Conservation (phyloP, 2,329 filamentous ascomycete genomes). For the Fusarium tupiense region DNA sequence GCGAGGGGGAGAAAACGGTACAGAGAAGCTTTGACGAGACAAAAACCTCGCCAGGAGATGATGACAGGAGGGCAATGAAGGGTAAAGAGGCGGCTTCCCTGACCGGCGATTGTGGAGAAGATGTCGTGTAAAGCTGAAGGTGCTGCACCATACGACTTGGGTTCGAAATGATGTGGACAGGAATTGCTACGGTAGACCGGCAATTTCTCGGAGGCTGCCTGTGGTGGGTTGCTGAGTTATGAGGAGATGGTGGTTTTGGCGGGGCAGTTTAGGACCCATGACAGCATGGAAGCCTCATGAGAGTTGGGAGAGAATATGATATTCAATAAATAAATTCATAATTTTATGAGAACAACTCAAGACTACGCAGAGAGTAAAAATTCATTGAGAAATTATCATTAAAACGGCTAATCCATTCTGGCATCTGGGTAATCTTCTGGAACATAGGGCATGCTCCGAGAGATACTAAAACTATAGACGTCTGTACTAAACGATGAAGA, state of each 20-base stretch:
- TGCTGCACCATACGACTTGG: constrained; percentile 13
- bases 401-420: not conserved
- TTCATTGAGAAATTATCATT: not conserved
- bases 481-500: not conserved
- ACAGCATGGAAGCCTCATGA: constrained; percentile 7
- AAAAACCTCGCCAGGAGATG: constrained; percentile 17
- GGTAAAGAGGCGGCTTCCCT: constrained; percentile 40
- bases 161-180: constrained; percentile 39
- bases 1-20: constrained; percentile 13
- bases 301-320: not conserved
- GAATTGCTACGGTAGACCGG: constrained; percentile 42
- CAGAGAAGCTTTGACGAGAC: constrained; percentile 26
- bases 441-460: not conserved
- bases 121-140: constrained; percentile 28
- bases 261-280: constrained; percentile 33
- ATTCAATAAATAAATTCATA: not conserved
- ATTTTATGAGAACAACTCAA: not conserved
- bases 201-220: constrained; percentile 44
- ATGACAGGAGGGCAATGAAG: constrained; percentile 13
- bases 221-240: constrained; percentile 34
- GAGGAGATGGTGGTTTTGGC: constrained; percentile 37
- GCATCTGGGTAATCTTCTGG: not conserved
- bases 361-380: not conserved
- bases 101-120: constrained; percentile 23
- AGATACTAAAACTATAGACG: not conserved